A percentile compares a stretch with the other conserved stretches of the same genome.
Evolutionary conservation across 306 rosid genomes (phyloP).

Genomic region (Begonia peltatifolia): DNA sequence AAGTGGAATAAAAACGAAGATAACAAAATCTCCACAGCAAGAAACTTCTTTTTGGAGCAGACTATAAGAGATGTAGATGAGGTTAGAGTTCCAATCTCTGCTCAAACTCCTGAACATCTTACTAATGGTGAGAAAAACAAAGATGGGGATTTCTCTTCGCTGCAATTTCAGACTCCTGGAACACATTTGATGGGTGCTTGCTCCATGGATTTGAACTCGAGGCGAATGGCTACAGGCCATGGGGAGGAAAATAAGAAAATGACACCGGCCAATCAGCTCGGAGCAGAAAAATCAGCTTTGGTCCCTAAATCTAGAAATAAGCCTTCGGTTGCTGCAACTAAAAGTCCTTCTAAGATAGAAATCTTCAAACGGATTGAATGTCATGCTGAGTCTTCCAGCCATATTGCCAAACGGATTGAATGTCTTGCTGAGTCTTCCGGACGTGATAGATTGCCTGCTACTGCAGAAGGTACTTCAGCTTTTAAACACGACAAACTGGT

Average conservation of each 20-base stretch:
- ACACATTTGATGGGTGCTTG: too few relatives aligned
- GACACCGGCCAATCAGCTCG: slow-evolving; percentile 15
- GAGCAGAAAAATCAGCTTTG: slow-evolving; percentile 18
- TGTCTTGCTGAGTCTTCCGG: slow-evolving; percentile 11
- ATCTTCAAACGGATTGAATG: slow-evolving; percentile 16
- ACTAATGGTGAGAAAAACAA: too few relatives aligned
- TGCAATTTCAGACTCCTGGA: too few relatives aligned
- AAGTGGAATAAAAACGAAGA: too few relatives aligned
- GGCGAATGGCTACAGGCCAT: too few relatives aligned
- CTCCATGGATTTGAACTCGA: too few relatives aligned
- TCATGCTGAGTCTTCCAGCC: slow-evolving; percentile 12
- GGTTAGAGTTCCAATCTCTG: slow-evolving; percentile 1
- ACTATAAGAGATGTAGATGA: background rate
- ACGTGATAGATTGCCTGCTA: slow-evolving; percentile 17
- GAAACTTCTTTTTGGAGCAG: too few relatives aligned
- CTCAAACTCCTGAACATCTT: background rate
- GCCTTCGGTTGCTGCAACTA: slow-evolving; percentile 15
- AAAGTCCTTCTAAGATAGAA: slow-evolving; percentile 13
- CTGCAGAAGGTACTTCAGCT: slow-evolving; percentile 16
- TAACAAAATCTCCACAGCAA: too few relatives aligned
- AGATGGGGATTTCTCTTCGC: too few relatives aligned
- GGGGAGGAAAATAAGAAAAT: slow-evolving; percentile 16
- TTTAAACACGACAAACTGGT: slow-evolving; percentile 14
- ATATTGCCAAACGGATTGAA: slow-evolving; percentile 12
- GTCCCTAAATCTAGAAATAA: slow-evolving; percentile 17